Base-by-base conservation (phyloP, 495 filamentous ascomycete species). In the Aspergillus nanangensis region DNA sequence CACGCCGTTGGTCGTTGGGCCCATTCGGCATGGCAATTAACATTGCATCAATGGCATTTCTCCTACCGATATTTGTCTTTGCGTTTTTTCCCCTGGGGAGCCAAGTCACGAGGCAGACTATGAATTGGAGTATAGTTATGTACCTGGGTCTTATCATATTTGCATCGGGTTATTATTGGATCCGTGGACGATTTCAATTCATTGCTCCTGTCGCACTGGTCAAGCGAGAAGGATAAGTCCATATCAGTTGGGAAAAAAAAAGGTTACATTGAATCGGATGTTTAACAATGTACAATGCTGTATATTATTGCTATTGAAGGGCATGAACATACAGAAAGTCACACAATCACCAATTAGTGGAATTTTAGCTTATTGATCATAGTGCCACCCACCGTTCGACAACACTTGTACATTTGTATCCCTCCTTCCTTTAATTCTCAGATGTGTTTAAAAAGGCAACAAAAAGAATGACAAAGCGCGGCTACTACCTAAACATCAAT, bases 101-200 rank as follows among this genome's bases (percentile, higher is more conserved):
- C 11, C 54, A 67, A n/a, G 66, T 76, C 3, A 66, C 57, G 14
- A 24, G 51, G 5, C 53, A 58, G 37, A 68, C 52, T 0, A 76
- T 77, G 72, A 78, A 78, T 39, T 77, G 72, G 66, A 70, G 70
- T 31, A 54, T 68, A 39, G 63, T 65, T 1, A 72, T 77, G 60
- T 77, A 72, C 39, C 61, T 64, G 21, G 70, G 65, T 5, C 60
- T 75, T 38, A 61, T 74, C 27, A 36, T 61, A 7, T 71, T 74
- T 44, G 72, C 74, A 17, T 67, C 68, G 23, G 37, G 55, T 0
- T 79, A 72, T 52, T 77, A 79, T 53, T 50, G 63, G 20, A 17
- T 63, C 5, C 54, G 56, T 23, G 76, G 71, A 13, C 60, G 59
- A 32, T 56, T 71, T 44, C 55, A 62, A 45, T 78, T 77, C 45